A percentile compares a stretch with the other conserved stretches of the same genome.
These are phyloP conservation scores for Thielaviopsis punctulata DNA, from an alignment of 2,329 filamentous ascomycete genomes.

Conservation along the genomic window DNA sequence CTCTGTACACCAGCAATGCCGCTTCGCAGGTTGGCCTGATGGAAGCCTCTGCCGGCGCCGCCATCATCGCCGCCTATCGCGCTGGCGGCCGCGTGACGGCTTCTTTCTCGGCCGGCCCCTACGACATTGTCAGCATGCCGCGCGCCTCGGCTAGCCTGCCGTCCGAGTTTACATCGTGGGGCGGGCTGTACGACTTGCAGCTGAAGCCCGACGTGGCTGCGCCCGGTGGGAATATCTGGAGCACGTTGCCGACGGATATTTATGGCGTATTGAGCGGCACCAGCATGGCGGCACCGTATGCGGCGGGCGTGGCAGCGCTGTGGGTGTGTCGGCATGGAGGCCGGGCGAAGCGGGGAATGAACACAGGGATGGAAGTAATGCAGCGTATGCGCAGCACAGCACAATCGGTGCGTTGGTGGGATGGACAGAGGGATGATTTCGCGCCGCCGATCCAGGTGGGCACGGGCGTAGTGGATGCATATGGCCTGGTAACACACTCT, in stretches of 20 bases:
- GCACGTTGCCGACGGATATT: constrained; percentile 26
- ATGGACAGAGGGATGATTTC: constrained; percentile 16
- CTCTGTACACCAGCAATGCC: constrained; percentile 6
- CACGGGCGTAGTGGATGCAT: constrained; percentile 29
- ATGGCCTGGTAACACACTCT: constrained; percentile 25
- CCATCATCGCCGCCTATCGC: constrained; percentile 17
- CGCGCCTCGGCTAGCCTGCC: constrained; percentile 23
- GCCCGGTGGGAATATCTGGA: constrained; percentile 32
- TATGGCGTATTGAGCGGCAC: constrained; percentile 36
- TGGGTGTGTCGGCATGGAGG: constrained; percentile 27
- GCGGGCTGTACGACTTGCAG: constrained; percentile 32
- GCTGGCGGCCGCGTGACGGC: constrained; percentile 22
- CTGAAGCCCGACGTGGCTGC: constrained; percentile 34
- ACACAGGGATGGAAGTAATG: constrained; percentile 6
- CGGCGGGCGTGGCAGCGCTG: constrained; percentile 32
- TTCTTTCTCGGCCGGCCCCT: constrained; percentile 20
- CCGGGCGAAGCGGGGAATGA: constrained; percentile 20
- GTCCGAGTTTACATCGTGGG: constrained; percentile 32
- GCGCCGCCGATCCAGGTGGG: constrained; percentile 22
- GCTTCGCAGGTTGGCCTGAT: constrained; percentile 13
- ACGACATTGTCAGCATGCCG: constrained; percentile 16
- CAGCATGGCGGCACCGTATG: constrained; percentile 37
- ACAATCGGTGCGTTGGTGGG: constrained; percentile 1
- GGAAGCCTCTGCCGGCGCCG: constrained; percentile 13
- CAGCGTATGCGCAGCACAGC: constrained; percentile 8